Evolutionary conservation across 352 stramenopile genomes (phyloP).

Genomic region (Globisporangium splendens): DNA sequence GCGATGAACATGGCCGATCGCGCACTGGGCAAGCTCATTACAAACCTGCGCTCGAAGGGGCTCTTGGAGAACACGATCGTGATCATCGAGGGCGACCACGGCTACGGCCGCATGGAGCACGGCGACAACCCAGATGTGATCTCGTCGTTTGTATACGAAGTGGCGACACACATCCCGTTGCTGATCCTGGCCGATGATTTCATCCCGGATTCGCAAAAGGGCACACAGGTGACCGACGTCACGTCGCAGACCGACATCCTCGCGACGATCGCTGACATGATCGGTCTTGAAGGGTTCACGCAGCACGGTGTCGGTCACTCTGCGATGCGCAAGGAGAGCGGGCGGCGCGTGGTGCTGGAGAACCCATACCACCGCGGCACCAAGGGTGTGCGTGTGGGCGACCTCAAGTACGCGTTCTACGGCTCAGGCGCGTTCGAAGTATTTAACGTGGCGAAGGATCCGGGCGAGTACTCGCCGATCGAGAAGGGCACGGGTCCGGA

Average conservation of each 20-base stretch:
- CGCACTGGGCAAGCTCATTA: slow-evolving; percentile 59
- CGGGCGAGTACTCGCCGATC: slow-evolving; percentile 41
- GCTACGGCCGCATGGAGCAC: slow-evolving; percentile 61
- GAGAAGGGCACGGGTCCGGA: slow-evolving; percentile 44
- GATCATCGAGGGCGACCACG: slow-evolving; percentile 64
- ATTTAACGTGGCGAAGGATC: slow-evolving; percentile 44
- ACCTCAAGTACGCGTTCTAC: slow-evolving; percentile 70
- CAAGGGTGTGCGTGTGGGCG: slow-evolving; percentile 55
- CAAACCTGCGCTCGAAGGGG: slow-evolving; percentile 37
- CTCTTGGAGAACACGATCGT: slow-evolving; percentile 75
- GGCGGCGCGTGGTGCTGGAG: slow-evolving; percentile 47
- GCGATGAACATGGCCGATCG: slow-evolving; percentile 60
- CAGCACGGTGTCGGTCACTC: slow-evolving; percentile 67
- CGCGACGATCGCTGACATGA: slow-evolving; percentile 60
- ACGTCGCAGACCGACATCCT: slow-evolving; percentile 68
- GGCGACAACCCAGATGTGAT: slow-evolving; percentile 55
- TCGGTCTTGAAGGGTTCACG: slow-evolving; percentile 45
- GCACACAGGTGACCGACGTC: slow-evolving; percentile 42
- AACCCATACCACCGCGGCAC: slow-evolving; percentile 64
- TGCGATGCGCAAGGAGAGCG: slow-evolving; percentile 37
- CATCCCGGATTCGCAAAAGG: slow-evolving; percentile 34
- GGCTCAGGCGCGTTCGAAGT: slow-evolving; percentile 54
- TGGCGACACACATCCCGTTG: slow-evolving; percentile 53
- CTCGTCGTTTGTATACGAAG: slow-evolving; percentile 57
- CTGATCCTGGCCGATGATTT: slow-evolving; percentile 62